Base-by-base conservation (phyloP, 176 grass and related monocot genomes). In the Cymbopogon citratus region DNA sequence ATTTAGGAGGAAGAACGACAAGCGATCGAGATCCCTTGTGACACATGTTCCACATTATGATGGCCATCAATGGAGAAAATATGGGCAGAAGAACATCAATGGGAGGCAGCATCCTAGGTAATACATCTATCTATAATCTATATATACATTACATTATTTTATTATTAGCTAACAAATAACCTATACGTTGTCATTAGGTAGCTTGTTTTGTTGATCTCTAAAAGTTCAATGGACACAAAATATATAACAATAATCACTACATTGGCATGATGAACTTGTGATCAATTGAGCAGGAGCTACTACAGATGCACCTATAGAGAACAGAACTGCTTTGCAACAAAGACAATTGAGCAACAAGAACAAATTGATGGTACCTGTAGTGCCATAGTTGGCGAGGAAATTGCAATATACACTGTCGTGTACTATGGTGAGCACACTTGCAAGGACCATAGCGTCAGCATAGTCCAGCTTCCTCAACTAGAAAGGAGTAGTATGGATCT, bases 251-350 rank as follows among this genome's bases (percentile, higher is more conserved):
- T 66, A 33, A 68, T 14, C 12, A 35, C 2, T 3, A 24, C 24
- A 41, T 16, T n/a, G 4, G 3, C 29, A 81, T 70, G 21, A 45
- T 10, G 49, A 52, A n/a, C 52, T 56, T 56, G 52, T 23, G 34
- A 11, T 14, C 9, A 35, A 63, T n/a, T 48, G 0, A 63, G 41
- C 84, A 85, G 75, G 84, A 85, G 67, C 45, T 85, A 85, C 67
- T 85, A 79, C 24, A 85, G 77, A 39, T 79, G 84, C 76, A 54
- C 67, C 10, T 85, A 85, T 41, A 85, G 46, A 27, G 84, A 86
- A 18, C 43, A 65, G 68, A 46, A 80, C 24, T 86, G 84, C 67
- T 12, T 9, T 18, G 84, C 84, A 66, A 86, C 84, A 0, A 86
- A 86, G 57, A 86, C 84, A 7, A 34, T 80, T 45, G 68, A 86